Base-by-base conservation (phyloP, 371 early-diverging fungal species). In the Chytridium lagenaria region DNA sequence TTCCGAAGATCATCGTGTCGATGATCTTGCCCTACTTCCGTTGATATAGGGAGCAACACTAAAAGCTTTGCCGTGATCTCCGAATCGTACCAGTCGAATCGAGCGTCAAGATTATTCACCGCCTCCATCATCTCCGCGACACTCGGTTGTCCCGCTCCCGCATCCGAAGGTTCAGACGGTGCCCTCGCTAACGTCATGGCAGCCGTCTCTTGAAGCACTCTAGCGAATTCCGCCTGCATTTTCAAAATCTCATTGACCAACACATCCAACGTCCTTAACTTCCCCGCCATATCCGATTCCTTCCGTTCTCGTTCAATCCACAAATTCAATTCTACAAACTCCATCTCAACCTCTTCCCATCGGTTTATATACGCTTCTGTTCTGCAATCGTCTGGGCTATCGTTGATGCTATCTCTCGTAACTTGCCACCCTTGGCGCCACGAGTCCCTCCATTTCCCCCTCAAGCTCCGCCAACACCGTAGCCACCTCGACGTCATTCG, bases 211-310 rank as follows among this genome's bases (percentile, higher is more conserved):
- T 68, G 68, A 15, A 52, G 36, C n/a, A 68, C 28, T 3, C 10
- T 52, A 10, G 68, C 68, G 51, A 68, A 68, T 36, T 68, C 68
- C 16, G 68, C 68, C 68, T 68, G 68, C 50, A 52, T 55, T 30
- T 30, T 68, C 50, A 68, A 19, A 52, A 50, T 51, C 16, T 68
- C 68, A 50, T 52, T 50, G 22, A 67, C 30, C 38, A 19, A n/a
- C 49, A n/a, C 7, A 10, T 52, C 50, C 28, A 34, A 26, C n/a
- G 12, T 3, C 33, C 52, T 3, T 2, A 34, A 22, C 22, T 51
- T 52, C 30, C 3, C 33, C 39, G 52, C 55, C 28, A 12, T 22
- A 2, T 50, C 31, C 52, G 33, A 37, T 2, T 51, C 68, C n/a
- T 22, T 51, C 55, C 68, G 2, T 28, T 68, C 68, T 23, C 68